Evolutionary conservation across 495 filamentous ascomycete genomes (phyloP), one percentile per base, ranked within the genome.

Genomic region (Penicillium fimorum): DNA sequence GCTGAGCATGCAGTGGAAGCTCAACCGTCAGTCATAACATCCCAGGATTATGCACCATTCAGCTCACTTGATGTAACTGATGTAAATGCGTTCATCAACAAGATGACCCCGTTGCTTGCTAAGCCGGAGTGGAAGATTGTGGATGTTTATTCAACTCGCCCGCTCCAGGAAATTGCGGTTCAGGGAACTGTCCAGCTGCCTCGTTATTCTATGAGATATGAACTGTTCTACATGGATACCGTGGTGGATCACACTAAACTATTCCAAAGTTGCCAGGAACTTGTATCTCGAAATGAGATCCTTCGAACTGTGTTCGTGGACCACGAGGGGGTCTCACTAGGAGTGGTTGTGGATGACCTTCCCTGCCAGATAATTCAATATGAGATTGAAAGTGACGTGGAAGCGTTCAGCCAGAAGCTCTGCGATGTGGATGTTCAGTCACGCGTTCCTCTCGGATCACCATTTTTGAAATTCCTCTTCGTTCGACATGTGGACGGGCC

Each of bases 221-320:
- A 67, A 24, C 10, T 63, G n/a, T 59, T 73, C 17, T 55, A 70
- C 25, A 58, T 74, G 38, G 51, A 57, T 18, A 43, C 17, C 1
- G 15, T 40, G 10, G 56, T 74, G n/a, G 60, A 70, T 47, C 35
- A 17, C 8, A 20, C 27, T 8, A 38, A 42, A 20, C 53, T 73
- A 13, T 48, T 55, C 33, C 18, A 52, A 10, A 54, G 53, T 32
- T 73, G 70, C 33, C 37, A 61, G 10, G 60, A 73, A 6, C 67
- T 81, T 10, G 70, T 79, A 3, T 62, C 65, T 6, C 62, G 62
- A 20, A 79, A 77, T 63, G 80, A 83, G 45, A 79, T 85, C 24
- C 68, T 85, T 6, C 78, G 82, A 13, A 84, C 82, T 0, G 76
- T 84, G 1, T 85, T 83, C 52, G 66, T 84, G 17, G 66, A 77